Evolutionary conservation across 2,329 filamentous ascomycete genomes (phyloP).

Genomic region (Venturia effusa): DNA sequence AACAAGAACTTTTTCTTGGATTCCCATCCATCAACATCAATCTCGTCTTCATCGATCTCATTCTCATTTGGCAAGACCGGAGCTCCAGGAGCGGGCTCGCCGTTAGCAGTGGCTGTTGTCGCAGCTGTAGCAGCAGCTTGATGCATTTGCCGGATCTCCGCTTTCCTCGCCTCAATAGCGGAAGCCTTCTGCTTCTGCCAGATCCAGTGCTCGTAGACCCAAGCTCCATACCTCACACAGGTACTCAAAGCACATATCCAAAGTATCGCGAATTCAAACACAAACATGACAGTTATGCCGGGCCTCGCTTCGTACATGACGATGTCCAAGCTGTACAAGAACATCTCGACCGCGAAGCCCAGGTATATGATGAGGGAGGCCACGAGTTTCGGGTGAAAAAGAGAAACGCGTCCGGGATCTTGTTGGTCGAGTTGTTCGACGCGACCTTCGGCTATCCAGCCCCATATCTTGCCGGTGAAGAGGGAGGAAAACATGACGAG

Average conservation of each 20-base stretch:
- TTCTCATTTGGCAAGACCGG: conserved; percentile 48
- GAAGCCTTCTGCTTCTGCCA: conserved; percentile 61
- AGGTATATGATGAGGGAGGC: conserved; percentile 70
- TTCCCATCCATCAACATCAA: conserved; percentile 93
- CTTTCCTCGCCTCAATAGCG: conserved; percentile 56
- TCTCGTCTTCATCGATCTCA: conserved; percentile 83
- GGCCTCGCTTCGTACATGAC: conserved; percentile 82
- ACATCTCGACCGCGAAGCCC: conserved; percentile 67
- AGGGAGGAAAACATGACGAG: conserved; percentile 92
- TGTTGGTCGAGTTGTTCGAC: conserved; percentile 94
- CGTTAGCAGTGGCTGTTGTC: conserved; percentile 26
- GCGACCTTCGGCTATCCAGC: conserved; percentile 92
- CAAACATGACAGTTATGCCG: conserved; percentile 99
- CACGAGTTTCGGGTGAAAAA: conserved; percentile 78
- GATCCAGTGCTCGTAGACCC: conserved; percentile 66
- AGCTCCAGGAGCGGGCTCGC: conserved; percentile 27
- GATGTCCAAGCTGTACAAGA: conserved; percentile 69
- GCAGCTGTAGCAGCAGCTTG: conserved; percentile 31
- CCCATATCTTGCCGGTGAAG: conserved; percentile 92
- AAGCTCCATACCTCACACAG: conserved; percentile 64
- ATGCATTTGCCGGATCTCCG: conserved; percentile 48
- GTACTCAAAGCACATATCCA: conserved; percentile 73
- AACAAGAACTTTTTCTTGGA: conserved; percentile 89
- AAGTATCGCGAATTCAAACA: conserved; percentile 91
- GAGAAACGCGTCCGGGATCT: conserved; percentile 72